These are phyloP conservation scores for Rhizopus sp. DNA, from an alignment of 371 early-diverging fungal species.

Conservation along the genomic window DNA sequence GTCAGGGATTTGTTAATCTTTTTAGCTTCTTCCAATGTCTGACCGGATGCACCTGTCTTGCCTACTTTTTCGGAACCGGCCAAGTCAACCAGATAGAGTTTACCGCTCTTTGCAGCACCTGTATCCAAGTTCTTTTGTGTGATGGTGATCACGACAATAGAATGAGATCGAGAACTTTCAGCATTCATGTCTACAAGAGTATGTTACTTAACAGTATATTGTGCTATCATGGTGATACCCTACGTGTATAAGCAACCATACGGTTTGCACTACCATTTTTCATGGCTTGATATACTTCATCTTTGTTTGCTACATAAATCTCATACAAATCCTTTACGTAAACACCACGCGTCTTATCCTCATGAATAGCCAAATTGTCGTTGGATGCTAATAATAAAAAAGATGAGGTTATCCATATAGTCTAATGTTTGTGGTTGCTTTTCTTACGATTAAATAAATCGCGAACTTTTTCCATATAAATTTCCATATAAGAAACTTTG, in stretches of 20 bases:
- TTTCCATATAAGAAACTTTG: conserved; percentile 97
- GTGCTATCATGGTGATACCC: conserved; percentile 14
- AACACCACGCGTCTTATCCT: conserved; percentile 93
- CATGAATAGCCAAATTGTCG: conserved; percentile 93
- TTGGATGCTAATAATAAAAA: conserved; percentile 60
- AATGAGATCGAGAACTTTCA: conserved; percentile 95
- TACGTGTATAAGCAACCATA: conserved; percentile 87
- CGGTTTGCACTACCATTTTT: conserved; percentile 87
- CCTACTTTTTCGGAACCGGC: conserved; percentile 99
- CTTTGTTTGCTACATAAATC: conserved; percentile 90
- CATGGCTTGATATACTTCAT: conserved; percentile 95
- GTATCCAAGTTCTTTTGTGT: conserved; percentile 90
- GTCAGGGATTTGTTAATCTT: conserved; percentile 99
- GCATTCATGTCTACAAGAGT: conserved; percentile 89
- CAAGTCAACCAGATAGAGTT: conserved; percentile 97
- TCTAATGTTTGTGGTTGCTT: neutral
- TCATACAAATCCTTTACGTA: conserved; percentile 96
- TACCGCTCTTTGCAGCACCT: conserved; percentile 88
- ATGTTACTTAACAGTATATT: neutral
- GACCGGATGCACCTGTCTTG: conserved; percentile 98
- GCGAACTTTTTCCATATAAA: conserved; percentile 99
- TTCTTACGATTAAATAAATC: conserved; percentile 90
- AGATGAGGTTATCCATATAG: neutral
- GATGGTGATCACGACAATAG: conserved; percentile 96
- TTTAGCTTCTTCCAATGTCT: conserved; percentile 99